Conservation (phyloP, 2,329 filamentous ascomycete species). For the Juglanconis oblonga region DNA sequence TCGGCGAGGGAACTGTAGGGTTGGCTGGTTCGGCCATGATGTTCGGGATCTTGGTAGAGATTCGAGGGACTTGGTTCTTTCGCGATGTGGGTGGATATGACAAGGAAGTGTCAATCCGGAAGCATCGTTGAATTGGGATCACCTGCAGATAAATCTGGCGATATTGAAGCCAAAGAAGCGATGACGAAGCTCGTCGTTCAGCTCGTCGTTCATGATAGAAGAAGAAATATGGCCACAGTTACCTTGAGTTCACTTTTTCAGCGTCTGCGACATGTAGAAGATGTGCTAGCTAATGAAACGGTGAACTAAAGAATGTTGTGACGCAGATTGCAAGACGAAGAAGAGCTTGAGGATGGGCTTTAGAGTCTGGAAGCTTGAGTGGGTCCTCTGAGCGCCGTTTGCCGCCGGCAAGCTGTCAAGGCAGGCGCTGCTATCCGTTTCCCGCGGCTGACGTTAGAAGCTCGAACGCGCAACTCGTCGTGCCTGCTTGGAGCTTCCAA, state of each 20-base stretch:
- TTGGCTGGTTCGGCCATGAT: background rate
- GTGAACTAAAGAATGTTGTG: background rate
- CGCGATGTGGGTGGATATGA: no score
- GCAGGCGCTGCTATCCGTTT: background rate
- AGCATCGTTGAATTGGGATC: background rate
- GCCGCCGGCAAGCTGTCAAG: background rate
- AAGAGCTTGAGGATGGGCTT: background rate
- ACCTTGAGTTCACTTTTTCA: background rate
- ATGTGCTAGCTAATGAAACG: background rate
- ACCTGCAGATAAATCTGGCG: no score
- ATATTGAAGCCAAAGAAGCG: no score
- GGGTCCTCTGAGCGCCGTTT: background rate
- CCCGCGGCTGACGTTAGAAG: background rate
- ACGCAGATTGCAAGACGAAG: background rate
- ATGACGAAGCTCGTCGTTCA: no score
- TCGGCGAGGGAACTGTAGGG: conserved; percentile 4
- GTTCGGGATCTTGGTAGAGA: background rate
- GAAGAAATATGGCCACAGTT: background rate
- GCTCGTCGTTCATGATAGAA: background rate
- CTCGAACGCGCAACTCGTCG: conserved; percentile 4
- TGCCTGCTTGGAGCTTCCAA: conserved; percentile 1
- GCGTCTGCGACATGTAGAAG: background rate
- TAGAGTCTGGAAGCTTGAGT: background rate
- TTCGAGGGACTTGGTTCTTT: background rate
- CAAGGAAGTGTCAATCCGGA: background rate